Base-by-base conservation (phyloP, 306 rosid species). In the Sechiopsis laciniata region DNA sequence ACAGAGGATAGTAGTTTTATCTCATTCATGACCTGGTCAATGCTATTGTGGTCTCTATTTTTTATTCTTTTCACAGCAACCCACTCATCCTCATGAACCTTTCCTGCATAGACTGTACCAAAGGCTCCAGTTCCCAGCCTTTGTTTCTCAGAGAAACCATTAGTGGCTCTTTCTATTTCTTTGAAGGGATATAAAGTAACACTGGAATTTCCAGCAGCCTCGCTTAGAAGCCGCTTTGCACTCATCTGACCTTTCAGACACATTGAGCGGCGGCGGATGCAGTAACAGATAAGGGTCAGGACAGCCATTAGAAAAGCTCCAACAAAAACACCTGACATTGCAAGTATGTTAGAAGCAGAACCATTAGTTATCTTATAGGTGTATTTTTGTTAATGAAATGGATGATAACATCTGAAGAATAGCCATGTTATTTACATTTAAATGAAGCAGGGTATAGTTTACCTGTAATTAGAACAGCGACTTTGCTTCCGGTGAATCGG, bases 1-100 rank as follows among this genome's bases (percentile, higher is more conserved):
- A 95, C 99, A 4, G 87, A 94, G 50, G 99, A 89, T 50, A 95
- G 95, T 40, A 95, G 95, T 76, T 83, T 91, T 84, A 95, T 91
- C 87, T 95, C 99, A 79, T 95, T 95, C 95, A 95, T 85, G 75
- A 91, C 95, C 82, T 91, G 96, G 75, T 89, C 99, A 78, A 85
- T 83, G 74, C 94, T 79, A 65, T 91, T 87, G 32, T 86, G 78
- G 83, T 95, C 99, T 84, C 95, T 87, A 22, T 89, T 72, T 80
- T 87, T 86, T 75, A 94, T 88, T 80, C 82, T 94, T 72, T 94
- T 91, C 32, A 94, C 87, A 42, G 99, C 99, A 80, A 94, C 96
- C 84, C 75, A 88, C 50, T 88, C 95, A 67, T 89, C 90, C 69
- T 82, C 85, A 75, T 85, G 87, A 74, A 94, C 81, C 80, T 88